Percentiles rank a stretch among this genome's conserved stretches.
Evolutionary conservation across 1,284 basidiomycete genomes (phyloP).

Genomic region (Acaromyces ingoldii): DNA sequence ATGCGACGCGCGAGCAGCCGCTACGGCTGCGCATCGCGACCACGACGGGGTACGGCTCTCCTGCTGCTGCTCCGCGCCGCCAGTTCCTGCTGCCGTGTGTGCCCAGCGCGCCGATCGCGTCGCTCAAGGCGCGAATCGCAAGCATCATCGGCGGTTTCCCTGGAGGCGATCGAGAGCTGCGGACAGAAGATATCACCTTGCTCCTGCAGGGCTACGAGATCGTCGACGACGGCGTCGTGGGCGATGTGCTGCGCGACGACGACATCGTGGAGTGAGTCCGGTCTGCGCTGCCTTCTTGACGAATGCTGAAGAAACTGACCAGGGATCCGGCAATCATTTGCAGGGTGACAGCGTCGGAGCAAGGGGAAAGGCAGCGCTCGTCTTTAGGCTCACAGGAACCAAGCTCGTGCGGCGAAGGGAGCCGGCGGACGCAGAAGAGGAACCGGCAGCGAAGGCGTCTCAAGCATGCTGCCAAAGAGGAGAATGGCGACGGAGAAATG

Average conservation of each 20-base stretch:
- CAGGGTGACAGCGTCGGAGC: background rate
- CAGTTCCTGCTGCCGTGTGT: background rate
- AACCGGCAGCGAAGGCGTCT: no score
- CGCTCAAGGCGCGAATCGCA: background rate
- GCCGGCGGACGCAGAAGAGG: no score
- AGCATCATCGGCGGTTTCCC: background rate
- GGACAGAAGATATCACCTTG: background rate
- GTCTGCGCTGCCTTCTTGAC: no score
- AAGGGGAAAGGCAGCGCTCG: no score
- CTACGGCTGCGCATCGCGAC: no score
- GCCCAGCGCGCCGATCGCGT: background rate
- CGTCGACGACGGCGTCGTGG: background rate
- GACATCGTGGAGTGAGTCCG: background rate
- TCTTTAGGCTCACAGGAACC: background rate
- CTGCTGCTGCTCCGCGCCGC: background rate
- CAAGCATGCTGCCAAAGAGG: no score
- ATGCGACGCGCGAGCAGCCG: no score
- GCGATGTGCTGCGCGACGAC: background rate
- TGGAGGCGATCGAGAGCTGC: background rate
- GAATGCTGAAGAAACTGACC: no score
- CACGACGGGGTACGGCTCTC: background rate
- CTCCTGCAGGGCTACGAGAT: background rate
- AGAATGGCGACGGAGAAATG: no score
- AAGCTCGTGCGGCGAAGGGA: background rate
- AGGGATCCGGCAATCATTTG: no score